Base-by-base conservation (phyloP, 1,284 basidiomycete species). In the Moniliophthora roreri region DNA sequence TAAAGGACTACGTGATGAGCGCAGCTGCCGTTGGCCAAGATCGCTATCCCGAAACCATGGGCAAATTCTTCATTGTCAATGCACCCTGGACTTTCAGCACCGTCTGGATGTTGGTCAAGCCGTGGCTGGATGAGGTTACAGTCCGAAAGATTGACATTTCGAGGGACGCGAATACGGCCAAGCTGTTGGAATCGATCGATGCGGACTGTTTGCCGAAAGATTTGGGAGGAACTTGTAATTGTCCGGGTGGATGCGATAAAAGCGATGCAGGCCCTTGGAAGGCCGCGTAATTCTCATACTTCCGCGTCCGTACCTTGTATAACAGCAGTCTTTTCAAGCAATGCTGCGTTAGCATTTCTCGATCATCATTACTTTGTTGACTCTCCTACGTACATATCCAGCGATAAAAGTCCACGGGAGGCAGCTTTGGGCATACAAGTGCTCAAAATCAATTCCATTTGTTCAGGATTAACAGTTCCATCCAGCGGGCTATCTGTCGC, bases 1-100 rank as follows among this genome's bases (percentile, higher is more conserved):
- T 97, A 72, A 95, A 93, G 73, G 87, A 91, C 72, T 98, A 96
- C 75, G 89, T 99, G 38, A 82, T 80, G 59, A 74, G 85, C 37
- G 92, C 95, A 0, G 80, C 89, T 2, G 71, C 75, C 38, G 89
- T 98, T 70, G 92, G 92, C 7, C 95, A 98, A 76, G 84, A 96
- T 74, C 81, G 91, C 64, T 97, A 95, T 75, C 92, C 93, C n/a
- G 92, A 95, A 72, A 88, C 84, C 58, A 96, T 98, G 95, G 95
- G 95, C 73, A 91, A 91, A 68, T 96, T 97, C 80, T 97, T 85
- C 78, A 95, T 98, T 78, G 89, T 95, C 78, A 95, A 95, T 66
- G 88, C 93, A 0, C 95, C 96, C 1, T 97, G 89, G 85, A 83
- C 88, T 52, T 98, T 98, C 78, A 83, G 84, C 48, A 84, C 89